Evolutionary conservation across 306 rosid species (phyloP), one percentile per base, ranked within the genome.

Genomic region (Trifolium dubium): DNA sequence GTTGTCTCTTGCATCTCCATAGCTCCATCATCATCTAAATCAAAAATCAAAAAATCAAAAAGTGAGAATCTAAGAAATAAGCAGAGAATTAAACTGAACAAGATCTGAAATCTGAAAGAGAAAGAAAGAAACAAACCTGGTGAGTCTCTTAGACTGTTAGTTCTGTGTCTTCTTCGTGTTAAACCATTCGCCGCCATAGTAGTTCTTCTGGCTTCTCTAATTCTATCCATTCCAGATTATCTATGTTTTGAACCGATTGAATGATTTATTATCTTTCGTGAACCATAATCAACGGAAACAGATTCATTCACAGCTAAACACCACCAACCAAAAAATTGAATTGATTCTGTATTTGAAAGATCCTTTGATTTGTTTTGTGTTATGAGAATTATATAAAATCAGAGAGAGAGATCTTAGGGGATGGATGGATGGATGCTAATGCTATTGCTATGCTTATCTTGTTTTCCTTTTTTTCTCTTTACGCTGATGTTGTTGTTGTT

Each of bases 1-100:
- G 90, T 76, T 1, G 96, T 87, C 78, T 94, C 99, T 32, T 84
- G 96, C 29, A 87, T 67, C 92, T 95, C 98, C 64, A 87, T 74
- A 53, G 85, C 81, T 4, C 95, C 99, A 43, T 95, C 99, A 23
- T 95, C 98, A 55, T 95, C 98, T 95, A 53, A 29, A 59, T 30
- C 0, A 50, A 29, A n/a, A 15, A 39, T 34, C 2, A 15, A 56
- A 30, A 43, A 0, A 37, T 49, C 28, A 47, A n/a, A n/a, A 19
- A 19, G 56, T 15, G 35, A 8, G 6, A 17, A 30, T 71, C 4
- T 29, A n/a, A n/a, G n/a, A n/a, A n/a, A n/a, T n/a, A n/a, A n/a
- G 2, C 5, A 8, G 10, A 23, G 12, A 66, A 6, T 31, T 17
- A 8, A 5, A 34, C 0, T 46, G 64, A 46, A 8, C 43, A 2